phyloP scores from a whole-genome alignment of 768 basidiomycete species.

The Boletus insuetus region DNA sequence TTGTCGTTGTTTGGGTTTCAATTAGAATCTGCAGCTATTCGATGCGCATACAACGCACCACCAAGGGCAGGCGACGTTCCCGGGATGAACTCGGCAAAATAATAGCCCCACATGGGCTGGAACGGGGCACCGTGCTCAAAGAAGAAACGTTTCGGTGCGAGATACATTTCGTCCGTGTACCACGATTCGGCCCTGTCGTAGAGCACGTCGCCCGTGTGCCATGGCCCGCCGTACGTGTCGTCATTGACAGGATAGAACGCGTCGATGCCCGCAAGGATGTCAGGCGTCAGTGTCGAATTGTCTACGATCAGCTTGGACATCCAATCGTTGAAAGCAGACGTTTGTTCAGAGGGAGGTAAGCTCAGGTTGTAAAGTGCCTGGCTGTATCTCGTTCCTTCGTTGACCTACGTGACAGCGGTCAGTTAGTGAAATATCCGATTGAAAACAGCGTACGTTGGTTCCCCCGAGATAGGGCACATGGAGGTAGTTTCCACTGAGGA shows the following conservation, averaged over 20 bases:
- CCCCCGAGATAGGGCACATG: constrained; percentile 56
- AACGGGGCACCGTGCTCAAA: constrained; percentile 45
- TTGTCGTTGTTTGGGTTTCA: background rate
- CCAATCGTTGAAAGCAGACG: constrained; percentile 45
- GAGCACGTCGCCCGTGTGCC: constrained; percentile 58
- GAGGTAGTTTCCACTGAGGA: constrained; percentile 47
- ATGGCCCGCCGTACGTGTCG: constrained; percentile 44
- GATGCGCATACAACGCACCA: constrained; percentile 33
- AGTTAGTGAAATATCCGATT: background rate
- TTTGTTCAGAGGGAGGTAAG: constrained; percentile 40
- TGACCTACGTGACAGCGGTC: constrained; percentile 1
- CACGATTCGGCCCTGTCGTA: constrained; percentile 56
- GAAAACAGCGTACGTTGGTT: constrained; percentile 42
- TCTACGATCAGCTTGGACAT: constrained; percentile 51
- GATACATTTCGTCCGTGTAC: constrained; percentile 59
- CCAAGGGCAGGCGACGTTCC: constrained; percentile 48
- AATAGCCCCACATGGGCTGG: constrained; percentile 53
- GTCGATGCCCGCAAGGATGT: constrained; percentile 40
- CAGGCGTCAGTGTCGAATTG: constrained; percentile 29
- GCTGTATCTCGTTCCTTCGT: constrained; percentile 12
- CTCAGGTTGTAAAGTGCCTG: constrained; percentile 35
- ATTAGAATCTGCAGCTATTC: background rate
- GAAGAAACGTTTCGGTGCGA: constrained; percentile 49
- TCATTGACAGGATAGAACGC: constrained; percentile 48
- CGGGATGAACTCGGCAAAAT: constrained; percentile 56